Conservation (phyloP, 2,329 filamentous ascomycete genomes). For the Penicillium frequentans region DNA sequence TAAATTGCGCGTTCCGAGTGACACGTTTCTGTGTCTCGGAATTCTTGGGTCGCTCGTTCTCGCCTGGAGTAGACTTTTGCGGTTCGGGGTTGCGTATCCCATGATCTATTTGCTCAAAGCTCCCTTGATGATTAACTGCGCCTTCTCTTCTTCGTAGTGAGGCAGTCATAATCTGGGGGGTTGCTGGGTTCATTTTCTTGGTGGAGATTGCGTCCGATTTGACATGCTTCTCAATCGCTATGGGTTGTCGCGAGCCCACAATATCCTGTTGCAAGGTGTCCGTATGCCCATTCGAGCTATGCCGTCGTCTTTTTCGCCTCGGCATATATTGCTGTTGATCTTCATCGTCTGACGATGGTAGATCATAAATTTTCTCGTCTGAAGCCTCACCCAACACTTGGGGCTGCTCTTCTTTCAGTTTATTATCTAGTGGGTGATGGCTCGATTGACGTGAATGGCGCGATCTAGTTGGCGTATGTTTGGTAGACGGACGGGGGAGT, state of each 20-base stretch:
- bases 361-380: slow-evolving; percentile 24
- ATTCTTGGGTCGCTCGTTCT: not conserved
- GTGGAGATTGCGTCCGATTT: not conserved
- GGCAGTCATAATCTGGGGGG: not conserved
- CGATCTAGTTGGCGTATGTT: not conserved
- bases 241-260: not conserved
- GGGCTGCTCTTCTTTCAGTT: not conserved
- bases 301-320: slow-evolving; percentile 22
- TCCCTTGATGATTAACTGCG: not conserved
- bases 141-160: not conserved
- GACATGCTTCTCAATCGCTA: not conserved
- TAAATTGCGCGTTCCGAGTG: not conserved
- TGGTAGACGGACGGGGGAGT: not conserved
- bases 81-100: not conserved
- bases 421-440: not conserved
- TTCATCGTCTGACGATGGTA: slow-evolving; percentile 31
- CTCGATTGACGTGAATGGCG: not conserved
- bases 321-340: slow-evolving; percentile 2
- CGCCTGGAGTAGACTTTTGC: not conserved
- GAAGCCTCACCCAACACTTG: not conserved
- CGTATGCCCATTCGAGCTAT: slow-evolving; percentile 1
- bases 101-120: not conserved
- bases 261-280: not conserved
- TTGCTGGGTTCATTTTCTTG: not conserved
- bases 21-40: not conserved